A percentile compares a stretch with the other conserved stretches of the same genome.
These are phyloP conservation scores for Lepiota venenata DNA, from an alignment of 768 basidiomycete species.

Conservation along the genomic window DNA sequence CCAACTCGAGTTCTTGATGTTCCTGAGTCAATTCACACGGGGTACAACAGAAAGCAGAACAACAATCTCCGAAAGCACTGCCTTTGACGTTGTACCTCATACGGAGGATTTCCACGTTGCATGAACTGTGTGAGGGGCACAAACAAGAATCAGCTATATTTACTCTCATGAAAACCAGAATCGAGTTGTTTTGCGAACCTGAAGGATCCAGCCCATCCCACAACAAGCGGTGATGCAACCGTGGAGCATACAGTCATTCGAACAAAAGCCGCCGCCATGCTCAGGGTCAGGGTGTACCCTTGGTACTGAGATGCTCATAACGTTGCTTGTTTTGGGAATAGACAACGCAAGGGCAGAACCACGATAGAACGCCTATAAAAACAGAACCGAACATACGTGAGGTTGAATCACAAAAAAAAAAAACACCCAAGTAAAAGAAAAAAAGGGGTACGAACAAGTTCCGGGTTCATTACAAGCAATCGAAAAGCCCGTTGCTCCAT, in stretches of 20 bases:
- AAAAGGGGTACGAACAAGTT: constrained; percentile 24
- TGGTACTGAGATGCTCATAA: constrained; percentile 30
- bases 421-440: too few species aligned
- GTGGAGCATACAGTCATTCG: constrained; percentile 34
- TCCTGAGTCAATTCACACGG: constrained; percentile 50
- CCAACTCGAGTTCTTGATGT: constrained; percentile 41
- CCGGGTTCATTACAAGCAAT: constrained; percentile 28
- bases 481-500: constrained; percentile 30
- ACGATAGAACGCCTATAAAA: constrained; percentile 29
- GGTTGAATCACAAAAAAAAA: background rate
- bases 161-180: too few species aligned
- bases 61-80: constrained; percentile 37
- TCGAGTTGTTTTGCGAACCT: constrained; percentile 28
- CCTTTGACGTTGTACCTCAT: constrained; percentile 45
- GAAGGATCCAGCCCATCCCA: constrained; percentile 36
- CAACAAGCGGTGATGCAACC: constrained; percentile 23
- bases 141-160: too few species aligned
- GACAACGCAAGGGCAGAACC: constrained; percentile 39
- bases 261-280: constrained; percentile 28
- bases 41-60: constrained; percentile 35
- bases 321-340: constrained; percentile 39
- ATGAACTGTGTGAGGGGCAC: too few species aligned
- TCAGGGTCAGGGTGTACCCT: constrained; percentile 36
- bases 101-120: constrained; percentile 36
- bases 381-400: background rate